phyloP scores from a whole-genome alignment of 139 green algal genomes.

The Desmodesmus armatus region DNA sequence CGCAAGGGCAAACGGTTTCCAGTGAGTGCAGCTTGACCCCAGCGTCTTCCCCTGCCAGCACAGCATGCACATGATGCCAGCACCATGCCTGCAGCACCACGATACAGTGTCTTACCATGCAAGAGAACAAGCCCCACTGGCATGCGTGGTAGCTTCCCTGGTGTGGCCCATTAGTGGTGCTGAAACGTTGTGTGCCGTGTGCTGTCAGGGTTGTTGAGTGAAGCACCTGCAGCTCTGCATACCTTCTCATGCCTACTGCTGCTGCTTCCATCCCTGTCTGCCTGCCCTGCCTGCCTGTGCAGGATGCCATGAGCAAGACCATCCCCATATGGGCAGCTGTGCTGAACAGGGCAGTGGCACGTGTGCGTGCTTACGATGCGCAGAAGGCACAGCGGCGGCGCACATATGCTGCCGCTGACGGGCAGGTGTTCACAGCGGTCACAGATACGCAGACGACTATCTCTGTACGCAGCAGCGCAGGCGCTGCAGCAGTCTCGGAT shows the following conservation, averaged over 20 bases:
- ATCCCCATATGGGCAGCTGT: constrained; percentile 94
- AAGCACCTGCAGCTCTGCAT: no score
- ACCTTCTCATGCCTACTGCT: constrained; percentile 4
- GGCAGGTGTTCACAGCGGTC: constrained; percentile 11
- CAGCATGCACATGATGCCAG: no score
- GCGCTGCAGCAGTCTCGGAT: neutral
- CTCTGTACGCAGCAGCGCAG: constrained; percentile 1
- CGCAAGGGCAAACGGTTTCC: constrained; percentile 89
- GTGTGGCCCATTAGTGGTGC: neutral
- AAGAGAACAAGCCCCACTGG: no score
- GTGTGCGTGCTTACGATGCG: constrained; percentile 42
- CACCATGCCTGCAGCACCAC: no score
- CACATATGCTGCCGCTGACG: neutral
- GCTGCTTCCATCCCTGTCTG: no score
- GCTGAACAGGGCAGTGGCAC: constrained; percentile 83
- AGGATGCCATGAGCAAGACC: constrained; percentile 95
- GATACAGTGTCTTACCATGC: neutral
- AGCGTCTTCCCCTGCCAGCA: no score
- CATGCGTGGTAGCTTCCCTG: neutral
- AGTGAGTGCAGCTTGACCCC: no score
- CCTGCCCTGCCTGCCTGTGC: constrained; percentile 30
- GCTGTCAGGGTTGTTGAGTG: neutral
- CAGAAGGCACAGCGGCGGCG: constrained; percentile 28
- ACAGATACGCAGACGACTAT: constrained; percentile 45
- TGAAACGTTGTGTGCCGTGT: neutral